These are phyloP conservation scores for Penicillium concentricum DNA, from an alignment of 2,329 filamentous ascomycete genomes.

Conservation along the genomic window DNA sequence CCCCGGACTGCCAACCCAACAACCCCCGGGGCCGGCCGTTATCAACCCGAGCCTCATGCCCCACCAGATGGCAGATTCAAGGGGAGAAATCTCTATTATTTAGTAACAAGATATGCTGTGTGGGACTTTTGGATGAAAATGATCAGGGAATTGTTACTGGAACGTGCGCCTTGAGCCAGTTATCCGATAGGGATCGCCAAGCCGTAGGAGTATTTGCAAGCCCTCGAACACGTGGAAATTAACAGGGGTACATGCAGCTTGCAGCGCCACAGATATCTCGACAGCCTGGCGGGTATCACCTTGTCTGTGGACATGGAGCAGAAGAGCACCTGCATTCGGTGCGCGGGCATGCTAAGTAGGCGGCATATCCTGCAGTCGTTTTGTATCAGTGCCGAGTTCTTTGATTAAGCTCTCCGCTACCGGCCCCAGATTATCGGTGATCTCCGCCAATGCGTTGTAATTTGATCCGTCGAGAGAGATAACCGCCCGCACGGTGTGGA, in stretches of 20 bases:
- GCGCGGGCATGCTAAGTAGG: no score
- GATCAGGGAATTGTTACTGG: neutral
- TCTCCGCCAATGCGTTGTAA: constrained; percentile 6
- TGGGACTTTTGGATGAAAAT: no score
- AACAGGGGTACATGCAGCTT: no score
- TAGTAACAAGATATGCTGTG: no score
- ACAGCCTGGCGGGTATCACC: no score
- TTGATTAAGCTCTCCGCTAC: neutral
- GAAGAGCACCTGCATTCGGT: no score
- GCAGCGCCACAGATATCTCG: no score
- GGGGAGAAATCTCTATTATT: neutral
- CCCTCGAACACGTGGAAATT: no score
- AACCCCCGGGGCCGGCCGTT: neutral
- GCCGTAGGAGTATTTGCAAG: no score
- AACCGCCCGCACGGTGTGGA: neutral
- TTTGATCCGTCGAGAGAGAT: constrained; percentile 5
- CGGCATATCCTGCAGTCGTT: neutral
- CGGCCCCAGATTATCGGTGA: neutral
- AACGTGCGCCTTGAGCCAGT: no score
- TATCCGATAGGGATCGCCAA: no score
- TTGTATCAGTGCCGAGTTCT: neutral
- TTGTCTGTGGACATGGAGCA: no score
- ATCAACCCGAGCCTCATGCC: neutral
- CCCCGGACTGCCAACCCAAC: neutral
- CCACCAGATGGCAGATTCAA: neutral